phyloP scores from a whole-genome alignment of 2,329 filamentous ascomycete species.

The Fusarium paranaense region DNA sequence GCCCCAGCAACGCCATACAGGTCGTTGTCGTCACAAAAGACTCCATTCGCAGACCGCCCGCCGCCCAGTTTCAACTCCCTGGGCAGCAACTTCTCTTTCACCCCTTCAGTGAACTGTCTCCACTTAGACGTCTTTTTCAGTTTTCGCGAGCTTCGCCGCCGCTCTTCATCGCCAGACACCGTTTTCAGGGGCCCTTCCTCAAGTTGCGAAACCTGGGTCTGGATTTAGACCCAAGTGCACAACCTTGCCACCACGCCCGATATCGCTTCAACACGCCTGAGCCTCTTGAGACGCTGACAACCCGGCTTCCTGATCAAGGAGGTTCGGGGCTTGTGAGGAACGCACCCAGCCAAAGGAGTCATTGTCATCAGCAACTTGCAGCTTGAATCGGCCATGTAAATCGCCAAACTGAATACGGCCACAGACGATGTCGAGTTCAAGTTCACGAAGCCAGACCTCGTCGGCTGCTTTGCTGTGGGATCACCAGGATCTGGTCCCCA shows the following conservation, averaged over 20 bases:
- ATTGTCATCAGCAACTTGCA: constrained; percentile 8
- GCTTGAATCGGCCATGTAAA: constrained; percentile 37
- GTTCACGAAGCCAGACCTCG: constrained; percentile 21
- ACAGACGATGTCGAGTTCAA: constrained; percentile 37
- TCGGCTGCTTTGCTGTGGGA: constrained; percentile 54
- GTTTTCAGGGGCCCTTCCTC: constrained; percentile 5
- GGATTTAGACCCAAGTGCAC: background rate
- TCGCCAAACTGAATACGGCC: constrained; percentile 24
- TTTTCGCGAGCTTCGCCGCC: constrained; percentile 8
- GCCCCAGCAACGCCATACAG: constrained; percentile 35
- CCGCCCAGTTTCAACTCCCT: constrained; percentile 12
- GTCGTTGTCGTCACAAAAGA: constrained; percentile 30
- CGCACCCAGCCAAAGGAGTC: constrained; percentile 20
- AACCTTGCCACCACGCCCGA: constrained; percentile 5
- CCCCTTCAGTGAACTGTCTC: constrained; percentile 10
- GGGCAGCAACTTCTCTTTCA: background rate
- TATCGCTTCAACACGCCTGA: constrained; percentile 9
- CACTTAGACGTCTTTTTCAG: constrained; percentile 6
- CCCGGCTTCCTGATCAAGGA: constrained; percentile 28
- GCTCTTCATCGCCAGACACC: constrained; percentile 9
- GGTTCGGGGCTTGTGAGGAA: constrained; percentile 30
- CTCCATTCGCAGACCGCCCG: constrained; percentile 33
- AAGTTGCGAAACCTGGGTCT: background rate
- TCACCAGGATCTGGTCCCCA: constrained; percentile 58
- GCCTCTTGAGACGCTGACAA: background rate